Percentiles rank a stretch among this genome's conserved stretches.
Evolutionary conservation across 768 basidiomycete species (phyloP).

Genomic region (Russula compacta): DNA sequence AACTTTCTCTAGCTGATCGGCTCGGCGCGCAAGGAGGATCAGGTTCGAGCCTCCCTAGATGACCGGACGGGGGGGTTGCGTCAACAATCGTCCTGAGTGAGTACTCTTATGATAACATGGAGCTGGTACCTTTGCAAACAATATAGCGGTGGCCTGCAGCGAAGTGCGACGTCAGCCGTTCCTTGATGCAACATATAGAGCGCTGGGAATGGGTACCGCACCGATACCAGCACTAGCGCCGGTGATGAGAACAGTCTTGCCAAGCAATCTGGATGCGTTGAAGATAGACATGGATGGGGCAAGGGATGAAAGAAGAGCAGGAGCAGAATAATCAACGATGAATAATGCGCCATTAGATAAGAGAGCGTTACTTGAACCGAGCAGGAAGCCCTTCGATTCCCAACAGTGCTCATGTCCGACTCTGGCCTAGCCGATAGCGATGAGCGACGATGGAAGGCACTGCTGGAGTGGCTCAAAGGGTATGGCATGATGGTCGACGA

Average conservation of each 20-base stretch:
- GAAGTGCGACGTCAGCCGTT: neutral
- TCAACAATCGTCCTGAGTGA: neutral
- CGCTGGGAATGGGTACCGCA: constrained; percentile 42
- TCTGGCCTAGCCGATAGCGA: neutral
- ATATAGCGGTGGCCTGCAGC: constrained; percentile 68
- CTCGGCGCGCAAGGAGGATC: constrained; percentile 73
- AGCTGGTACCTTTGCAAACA: constrained; percentile 73
- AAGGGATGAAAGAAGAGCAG: neutral
- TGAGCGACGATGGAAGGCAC: constrained; percentile 11
- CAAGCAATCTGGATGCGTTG: constrained; percentile 68
- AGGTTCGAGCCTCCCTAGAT: constrained; percentile 76
- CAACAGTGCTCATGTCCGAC: neutral
- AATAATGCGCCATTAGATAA: too few relatives aligned
- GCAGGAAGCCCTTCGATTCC: neutral
- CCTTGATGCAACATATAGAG: too few relatives aligned
- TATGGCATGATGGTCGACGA: constrained; percentile 24
- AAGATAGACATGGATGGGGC: constrained; percentile 62
- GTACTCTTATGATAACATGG: neutral
- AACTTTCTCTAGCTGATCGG: constrained; percentile 63
- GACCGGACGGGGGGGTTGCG: neutral
- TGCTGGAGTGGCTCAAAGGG: constrained; percentile 16
- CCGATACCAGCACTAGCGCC: constrained; percentile 89
- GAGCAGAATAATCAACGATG: neutral
- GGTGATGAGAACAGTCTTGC: constrained; percentile 82
- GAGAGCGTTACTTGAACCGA: neutral